A percentile compares a stretch with the other conserved stretches of the same genome.
Evolutionary conservation across 2,329 filamentous ascomycete genomes (phyloP).

Genomic region (Fusarium nodosum): DNA sequence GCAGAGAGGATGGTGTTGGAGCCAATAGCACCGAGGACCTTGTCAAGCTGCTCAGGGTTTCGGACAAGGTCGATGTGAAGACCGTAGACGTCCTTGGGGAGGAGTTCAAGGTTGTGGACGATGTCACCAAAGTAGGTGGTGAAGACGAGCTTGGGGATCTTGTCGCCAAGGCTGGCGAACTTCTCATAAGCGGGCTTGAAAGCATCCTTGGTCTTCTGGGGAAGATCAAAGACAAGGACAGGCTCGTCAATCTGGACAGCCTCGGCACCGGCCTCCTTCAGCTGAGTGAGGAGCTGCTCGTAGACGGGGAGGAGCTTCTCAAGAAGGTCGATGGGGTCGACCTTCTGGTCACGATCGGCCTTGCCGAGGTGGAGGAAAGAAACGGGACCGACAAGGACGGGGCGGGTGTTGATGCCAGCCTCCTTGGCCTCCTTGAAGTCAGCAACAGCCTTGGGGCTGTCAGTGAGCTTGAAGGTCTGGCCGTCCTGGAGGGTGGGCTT

Average conservation of each 20-base stretch:
- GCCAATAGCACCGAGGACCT: constrained; percentile 85
- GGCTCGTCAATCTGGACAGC: constrained; percentile 99
- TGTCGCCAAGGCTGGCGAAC: constrained; percentile 79
- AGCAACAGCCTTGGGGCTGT: constrained; percentile 90
- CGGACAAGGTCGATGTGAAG: constrained; percentile 97
- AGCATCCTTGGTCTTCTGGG: constrained; percentile 89
- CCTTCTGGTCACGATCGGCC: constrained; percentile 93
- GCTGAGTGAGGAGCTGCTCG: constrained; percentile 89
- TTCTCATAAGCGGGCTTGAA: constrained; percentile 99
- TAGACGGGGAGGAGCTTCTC: constrained; percentile 95
- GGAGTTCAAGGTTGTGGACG: constrained; percentile 96
- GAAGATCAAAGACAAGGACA: constrained; percentile 93
- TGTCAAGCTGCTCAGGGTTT: constrained; percentile 96
- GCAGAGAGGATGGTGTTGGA: constrained; percentile 91
- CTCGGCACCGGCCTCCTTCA: constrained; percentile 96
- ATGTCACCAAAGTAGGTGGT: constrained; percentile 99
- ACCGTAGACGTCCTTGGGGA: constrained; percentile 83
- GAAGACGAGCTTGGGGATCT: constrained; percentile 88
- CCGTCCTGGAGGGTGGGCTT: constrained; percentile 98
- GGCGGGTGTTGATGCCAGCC: constrained; percentile 91
- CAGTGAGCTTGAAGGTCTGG: constrained; percentile 92
- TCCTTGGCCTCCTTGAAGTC: constrained; percentile 99
- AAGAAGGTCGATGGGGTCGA: constrained; percentile 93
- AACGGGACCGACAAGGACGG: constrained; percentile 94
- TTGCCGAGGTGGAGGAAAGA: constrained; percentile 98